Conservation (phyloP, 257 asterid species). For the Solanum paucissectum region DNA sequence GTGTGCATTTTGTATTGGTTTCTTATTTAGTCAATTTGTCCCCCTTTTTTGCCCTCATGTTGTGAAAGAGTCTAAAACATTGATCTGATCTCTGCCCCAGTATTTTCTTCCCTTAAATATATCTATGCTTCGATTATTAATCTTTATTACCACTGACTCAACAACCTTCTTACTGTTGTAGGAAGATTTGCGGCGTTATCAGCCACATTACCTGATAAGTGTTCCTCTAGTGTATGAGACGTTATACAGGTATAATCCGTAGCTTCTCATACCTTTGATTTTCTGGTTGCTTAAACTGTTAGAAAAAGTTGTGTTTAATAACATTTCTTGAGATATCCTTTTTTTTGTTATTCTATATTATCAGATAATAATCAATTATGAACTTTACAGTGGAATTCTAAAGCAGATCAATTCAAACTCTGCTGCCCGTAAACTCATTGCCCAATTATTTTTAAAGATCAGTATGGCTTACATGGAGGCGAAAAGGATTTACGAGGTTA, state of each 20-base stretch:
- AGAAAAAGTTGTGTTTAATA: neutral
- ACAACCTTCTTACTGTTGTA: slow-evolving; percentile 18
- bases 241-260: slow-evolving; percentile 51
- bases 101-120: neutral
- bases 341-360: neutral
- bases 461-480: slow-evolving; percentile 82
- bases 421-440: slow-evolving; percentile 50
- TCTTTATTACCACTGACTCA: neutral
- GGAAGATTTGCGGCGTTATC: slow-evolving; percentile 77
- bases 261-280: neutral
- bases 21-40: neutral
- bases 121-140: neutral
- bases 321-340: neutral
- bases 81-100: neutral
- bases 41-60: neutral
- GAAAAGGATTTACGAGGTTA: slow-evolving; percentile 79
- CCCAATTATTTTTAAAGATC: slow-evolving; percentile 54
- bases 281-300: neutral
- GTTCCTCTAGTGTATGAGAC: slow-evolving; percentile 93
- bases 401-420: slow-evolving; percentile 68
- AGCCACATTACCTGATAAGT: slow-evolving; percentile 72
- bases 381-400: slow-evolving; percentile 59
- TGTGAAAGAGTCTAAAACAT: neutral
- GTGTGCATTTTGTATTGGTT: slow-evolving; percentile 19
- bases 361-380: neutral